Evolutionary conservation across 257 asterid genomes (phyloP).

Genomic region (Asclepias syriaca): DNA sequence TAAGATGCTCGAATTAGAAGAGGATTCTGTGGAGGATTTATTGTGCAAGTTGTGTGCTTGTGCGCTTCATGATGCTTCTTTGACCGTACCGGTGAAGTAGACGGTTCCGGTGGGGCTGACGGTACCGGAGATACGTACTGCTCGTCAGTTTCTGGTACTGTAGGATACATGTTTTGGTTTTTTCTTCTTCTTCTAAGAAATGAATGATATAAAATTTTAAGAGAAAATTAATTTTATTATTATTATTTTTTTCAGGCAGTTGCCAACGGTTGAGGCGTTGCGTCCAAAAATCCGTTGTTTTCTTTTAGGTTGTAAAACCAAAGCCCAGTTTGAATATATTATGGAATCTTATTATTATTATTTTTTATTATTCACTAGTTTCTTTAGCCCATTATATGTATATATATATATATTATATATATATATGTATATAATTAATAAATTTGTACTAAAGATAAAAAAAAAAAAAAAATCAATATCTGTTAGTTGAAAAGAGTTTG

Average conservation of each 20-base stretch:
- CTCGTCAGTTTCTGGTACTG: background rate
- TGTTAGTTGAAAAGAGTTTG: too few species aligned
- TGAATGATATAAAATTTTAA: background rate
- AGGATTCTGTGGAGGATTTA: constrained; percentile 1
- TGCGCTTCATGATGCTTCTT: background rate
- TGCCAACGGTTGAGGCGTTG: background rate
- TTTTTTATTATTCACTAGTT: too few species aligned
- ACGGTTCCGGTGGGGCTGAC: constrained; percentile 10
- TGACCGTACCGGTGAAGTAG: background rate
- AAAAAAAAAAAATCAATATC: too few species aligned
- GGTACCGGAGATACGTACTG: background rate
- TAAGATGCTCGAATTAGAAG: constrained; percentile 3
- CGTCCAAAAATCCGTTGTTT: background rate
- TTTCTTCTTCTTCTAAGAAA: too few species aligned
- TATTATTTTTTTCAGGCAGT: background rate
- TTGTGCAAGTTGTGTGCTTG: background rate
- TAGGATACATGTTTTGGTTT: constrained; percentile 8
- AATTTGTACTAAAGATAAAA: too few species aligned
- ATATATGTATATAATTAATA: too few species aligned
- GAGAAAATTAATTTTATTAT: too few species aligned
- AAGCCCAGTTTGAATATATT: background rate
- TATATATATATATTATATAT: too few species aligned
- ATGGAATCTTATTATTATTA: too few species aligned
- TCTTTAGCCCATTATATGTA: too few species aligned
- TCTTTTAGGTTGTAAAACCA: background rate